Percentiles rank a stretch among this genome's conserved stretches.
Evolutionary conservation across 2,329 filamentous ascomycete genomes (phyloP).

Genomic region (Macrophomina phaseolina): DNA sequence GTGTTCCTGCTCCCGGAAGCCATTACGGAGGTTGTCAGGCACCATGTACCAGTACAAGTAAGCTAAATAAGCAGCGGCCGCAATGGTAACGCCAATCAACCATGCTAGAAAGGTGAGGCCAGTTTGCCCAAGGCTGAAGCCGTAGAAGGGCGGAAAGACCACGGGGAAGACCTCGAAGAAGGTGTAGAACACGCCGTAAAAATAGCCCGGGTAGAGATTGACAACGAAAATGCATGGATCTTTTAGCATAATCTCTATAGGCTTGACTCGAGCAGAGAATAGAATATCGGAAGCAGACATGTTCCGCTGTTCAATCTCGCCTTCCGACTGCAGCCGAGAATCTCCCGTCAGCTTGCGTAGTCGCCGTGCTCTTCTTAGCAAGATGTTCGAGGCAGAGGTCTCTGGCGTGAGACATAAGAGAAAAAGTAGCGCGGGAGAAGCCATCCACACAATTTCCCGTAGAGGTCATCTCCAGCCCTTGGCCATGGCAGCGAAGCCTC

Average conservation of each 20-base stretch:
- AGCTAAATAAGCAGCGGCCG: constrained; percentile 38
- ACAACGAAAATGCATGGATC: constrained; percentile 57
- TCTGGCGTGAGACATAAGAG: too few relatives aligned
- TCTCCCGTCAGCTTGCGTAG: too few relatives aligned
- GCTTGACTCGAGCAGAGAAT: constrained; percentile 42
- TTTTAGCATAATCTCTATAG: constrained; percentile 53
- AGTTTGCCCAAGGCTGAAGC: constrained; percentile 47
- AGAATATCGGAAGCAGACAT: too few relatives aligned
- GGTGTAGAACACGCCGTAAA: constrained; percentile 54
- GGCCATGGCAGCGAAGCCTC: too few relatives aligned
- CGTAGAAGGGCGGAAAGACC: constrained; percentile 49
- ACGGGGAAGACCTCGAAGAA: constrained; percentile 57
- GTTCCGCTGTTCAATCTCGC: too few relatives aligned
- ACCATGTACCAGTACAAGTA: constrained; percentile 43
- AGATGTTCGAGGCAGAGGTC: too few relatives aligned
- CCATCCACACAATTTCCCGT: too few relatives aligned
- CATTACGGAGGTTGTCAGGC: constrained; percentile 36
- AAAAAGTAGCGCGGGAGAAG: too few relatives aligned
- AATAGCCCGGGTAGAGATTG: constrained; percentile 46
- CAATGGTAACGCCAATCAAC: constrained; percentile 46
- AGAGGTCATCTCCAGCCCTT: too few relatives aligned
- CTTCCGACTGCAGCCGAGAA: too few relatives aligned
- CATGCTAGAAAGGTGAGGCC: constrained; percentile 52
- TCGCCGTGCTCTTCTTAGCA: too few relatives aligned
- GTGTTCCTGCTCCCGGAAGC: constrained; percentile 49